These are phyloP conservation scores for Bifiguratus adelaidae DNA, from an alignment of 192 early-diverging fungal species.

Conservation along the genomic window DNA sequence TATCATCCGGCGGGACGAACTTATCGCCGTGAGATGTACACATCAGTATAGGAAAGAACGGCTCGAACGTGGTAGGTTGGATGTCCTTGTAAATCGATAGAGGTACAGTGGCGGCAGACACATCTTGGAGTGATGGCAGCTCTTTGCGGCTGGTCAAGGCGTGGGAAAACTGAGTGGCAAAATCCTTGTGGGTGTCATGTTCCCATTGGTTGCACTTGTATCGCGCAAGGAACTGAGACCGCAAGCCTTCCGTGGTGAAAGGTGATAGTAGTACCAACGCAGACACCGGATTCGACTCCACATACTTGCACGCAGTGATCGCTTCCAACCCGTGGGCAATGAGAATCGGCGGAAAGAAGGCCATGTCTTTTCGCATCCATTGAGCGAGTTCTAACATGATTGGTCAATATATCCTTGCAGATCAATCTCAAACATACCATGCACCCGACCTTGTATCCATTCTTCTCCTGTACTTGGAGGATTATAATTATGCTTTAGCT, in stretches of 20 bases:
- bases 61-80: neutral
- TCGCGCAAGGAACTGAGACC: no score
- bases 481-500: no score
- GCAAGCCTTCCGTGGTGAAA: conserved; percentile 7
- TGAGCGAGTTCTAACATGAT: no score
- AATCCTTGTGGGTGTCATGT: neutral
- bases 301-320: conserved; percentile 21
- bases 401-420: no score
- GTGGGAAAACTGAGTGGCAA: neutral
- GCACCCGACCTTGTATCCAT: no score
- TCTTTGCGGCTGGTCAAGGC: neutral
- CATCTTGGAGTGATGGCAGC: neutral
- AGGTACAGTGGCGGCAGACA: neutral
- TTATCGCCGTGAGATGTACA: neutral
- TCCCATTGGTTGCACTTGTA: no score
- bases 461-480: no score
- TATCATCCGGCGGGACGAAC: neutral
- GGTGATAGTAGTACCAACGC: conserved; percentile 23
- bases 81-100: neutral
- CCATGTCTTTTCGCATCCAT: no score
- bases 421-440: no score
- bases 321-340: conserved; percentile 28
- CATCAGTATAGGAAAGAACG: neutral
- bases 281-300: conserved; percentile 28
- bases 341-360: conserved; percentile 25